Evolutionary conservation across 2,329 filamentous ascomycete genomes (phyloP).

Genomic region (Colletotrichum gigasporum): DNA sequence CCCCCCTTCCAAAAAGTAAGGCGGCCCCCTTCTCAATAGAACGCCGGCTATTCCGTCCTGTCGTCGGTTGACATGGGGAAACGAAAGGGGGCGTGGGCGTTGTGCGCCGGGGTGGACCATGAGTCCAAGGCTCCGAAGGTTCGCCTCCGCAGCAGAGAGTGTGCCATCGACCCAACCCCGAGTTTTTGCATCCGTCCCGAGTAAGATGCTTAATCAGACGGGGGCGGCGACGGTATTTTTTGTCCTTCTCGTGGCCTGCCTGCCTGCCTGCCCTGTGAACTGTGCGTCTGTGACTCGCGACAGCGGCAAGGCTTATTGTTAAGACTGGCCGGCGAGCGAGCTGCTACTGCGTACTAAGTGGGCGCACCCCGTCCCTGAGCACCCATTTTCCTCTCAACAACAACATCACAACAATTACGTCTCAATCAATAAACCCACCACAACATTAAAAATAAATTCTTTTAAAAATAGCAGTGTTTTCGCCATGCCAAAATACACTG

Average conservation of each 20-base stretch:
- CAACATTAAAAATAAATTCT: too few species aligned
- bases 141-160: slow-evolving; percentile 11
- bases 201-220: slow-evolving; percentile 25
- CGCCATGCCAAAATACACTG: too few species aligned
- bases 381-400: too few species aligned
- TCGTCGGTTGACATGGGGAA: neutral
- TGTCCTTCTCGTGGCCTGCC: neutral
- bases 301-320: slow-evolving; percentile 6
- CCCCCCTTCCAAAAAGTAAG: too few species aligned
- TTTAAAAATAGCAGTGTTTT: too few species aligned
- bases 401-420: too few species aligned
- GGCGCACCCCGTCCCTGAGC: too few species aligned
- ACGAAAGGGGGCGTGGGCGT: neutral
- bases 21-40: too few species aligned
- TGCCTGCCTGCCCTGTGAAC: neutral
- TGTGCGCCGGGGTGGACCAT: neutral
- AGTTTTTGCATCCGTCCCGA: slow-evolving; percentile 10
- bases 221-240: neutral
- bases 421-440: too few species aligned
- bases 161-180: neutral
- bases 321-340: too few species aligned
- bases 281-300: neutral
- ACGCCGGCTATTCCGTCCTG: neutral
- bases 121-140: neutral
- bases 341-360: too few species aligned